Evolutionary conservation across 2,329 filamentous ascomycete species (phyloP), one percentile per base, ranked within the genome.

Genomic region (Colletotrichum spinosum): DNA sequence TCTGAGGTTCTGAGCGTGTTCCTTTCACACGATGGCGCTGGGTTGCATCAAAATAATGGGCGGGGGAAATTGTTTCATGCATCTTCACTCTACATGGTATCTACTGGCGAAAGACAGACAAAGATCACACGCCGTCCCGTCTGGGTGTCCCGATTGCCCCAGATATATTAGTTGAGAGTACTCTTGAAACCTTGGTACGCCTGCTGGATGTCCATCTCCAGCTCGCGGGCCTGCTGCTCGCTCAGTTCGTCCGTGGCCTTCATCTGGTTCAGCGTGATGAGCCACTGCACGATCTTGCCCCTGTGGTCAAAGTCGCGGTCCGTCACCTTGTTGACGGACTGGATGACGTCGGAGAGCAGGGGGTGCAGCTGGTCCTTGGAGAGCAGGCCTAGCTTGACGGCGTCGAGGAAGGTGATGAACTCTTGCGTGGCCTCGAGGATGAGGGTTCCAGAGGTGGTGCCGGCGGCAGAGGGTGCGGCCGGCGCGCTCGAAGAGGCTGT

Each of bases 211-310:
- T 98, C 95, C 77, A 97, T 88, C 70, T 96, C 92, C 70, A 98
- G 81, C 77, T 99, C 94, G 62, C 95, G 85, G 6, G 92, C 92
- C 79, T 97, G 93, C 63, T 95, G 90, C 72, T 97, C 92, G 71
- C 87, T 90, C 70, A 99, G 79, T 76, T 97, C 94, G 73, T 98
- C 94, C 1, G 93, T 94, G 8, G 94, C 96, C 74, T 93, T 93
- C 96, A 99, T 98, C 80, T 97, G 94, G 76, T 99, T 99, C 69
- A 99, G 83, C 7, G 93, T 92, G 72, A 99, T 99, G 70, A 99
- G 85, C 96, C 96, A 99, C 77, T 97, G 94, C 61, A 99, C 94
- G 72, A 99, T 98, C 85, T 98, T 98, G 72, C 92, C 94, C 70
- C 97, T 90, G 75, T 91, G 94, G 71, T 98, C 94, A 76, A 99